Percentiles rank a stretch among this genome's conserved stretches.
phyloP scores from a whole-genome alignment of 176 grass and related monocot species.

The Paspalum notatum region DNA sequence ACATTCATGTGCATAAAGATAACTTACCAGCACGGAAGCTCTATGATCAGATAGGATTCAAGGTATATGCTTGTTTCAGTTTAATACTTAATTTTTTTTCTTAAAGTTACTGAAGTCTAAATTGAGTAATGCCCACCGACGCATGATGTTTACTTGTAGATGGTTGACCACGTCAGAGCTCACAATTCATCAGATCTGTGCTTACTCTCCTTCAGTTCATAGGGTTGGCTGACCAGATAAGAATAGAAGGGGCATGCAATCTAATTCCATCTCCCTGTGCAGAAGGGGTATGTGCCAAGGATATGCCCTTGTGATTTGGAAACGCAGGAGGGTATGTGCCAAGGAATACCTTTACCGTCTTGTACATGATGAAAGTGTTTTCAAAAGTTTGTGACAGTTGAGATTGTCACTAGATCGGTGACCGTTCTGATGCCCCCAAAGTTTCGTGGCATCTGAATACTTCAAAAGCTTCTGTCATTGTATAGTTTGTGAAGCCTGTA shows the following conservation, averaged over 20 bases:
- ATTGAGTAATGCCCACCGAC: background rate
- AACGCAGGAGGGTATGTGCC: slow-evolving; percentile 49
- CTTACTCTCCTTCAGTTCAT: slow-evolving; percentile 55
- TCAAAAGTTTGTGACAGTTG: slow-evolving; percentile 19
- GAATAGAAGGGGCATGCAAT: slow-evolving; percentile 6
- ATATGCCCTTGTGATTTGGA: slow-evolving; percentile 45
- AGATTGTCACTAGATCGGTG: slow-evolving; percentile 6
- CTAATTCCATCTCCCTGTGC: slow-evolving; percentile 17
- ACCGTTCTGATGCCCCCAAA: slow-evolving; percentile 23
- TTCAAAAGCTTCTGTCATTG: slow-evolving; percentile 19
- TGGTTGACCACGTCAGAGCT: slow-evolving; percentile 39
- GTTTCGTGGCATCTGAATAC: slow-evolving; percentile 37
- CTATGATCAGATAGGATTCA: slow-evolving; percentile 69
- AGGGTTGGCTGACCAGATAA: slow-evolving; percentile 16
- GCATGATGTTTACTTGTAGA: slow-evolving; percentile 43
- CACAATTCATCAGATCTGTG: slow-evolving; percentile 43
- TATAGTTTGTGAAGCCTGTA: slow-evolving; percentile 29
- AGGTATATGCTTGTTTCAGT: slow-evolving; percentile 49
- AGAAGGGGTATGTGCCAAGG: slow-evolving; percentile 50
- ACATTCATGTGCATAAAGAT: slow-evolving; percentile 72
- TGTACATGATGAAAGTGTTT: slow-evolving; percentile 34
- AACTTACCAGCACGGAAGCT: slow-evolving; percentile 61
- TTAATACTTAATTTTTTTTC: background rate
- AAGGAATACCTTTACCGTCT: slow-evolving; percentile 15
- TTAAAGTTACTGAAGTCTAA: slow-evolving; percentile 2